These are phyloP conservation scores for Colletotrichum gloeosporioides DNA, from an alignment of 2,329 filamentous ascomycete genomes.

Conservation along the genomic window DNA sequence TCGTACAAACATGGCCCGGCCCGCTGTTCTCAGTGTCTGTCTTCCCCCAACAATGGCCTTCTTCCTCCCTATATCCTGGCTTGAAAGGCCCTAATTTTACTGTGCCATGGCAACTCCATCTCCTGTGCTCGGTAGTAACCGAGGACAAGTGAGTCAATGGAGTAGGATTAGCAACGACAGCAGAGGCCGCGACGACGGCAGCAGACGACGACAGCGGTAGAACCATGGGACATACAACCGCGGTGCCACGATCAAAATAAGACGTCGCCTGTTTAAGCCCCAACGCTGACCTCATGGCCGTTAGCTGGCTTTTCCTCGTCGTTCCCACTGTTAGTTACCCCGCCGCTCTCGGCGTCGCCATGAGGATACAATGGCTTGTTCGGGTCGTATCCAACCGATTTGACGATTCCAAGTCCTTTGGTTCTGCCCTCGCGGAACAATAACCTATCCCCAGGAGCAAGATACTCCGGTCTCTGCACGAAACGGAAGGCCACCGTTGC, in stretches of 20 bases:
- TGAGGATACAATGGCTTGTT: slow-evolving; percentile 43
- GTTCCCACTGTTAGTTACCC: neutral
- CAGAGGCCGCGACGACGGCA: neutral
- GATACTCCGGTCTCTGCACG: slow-evolving; percentile 90
- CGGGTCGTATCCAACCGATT: slow-evolving; percentile 85
- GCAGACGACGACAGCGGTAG: neutral
- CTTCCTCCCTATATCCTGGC: neutral
- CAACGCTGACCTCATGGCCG: slow-evolving; percentile 12
- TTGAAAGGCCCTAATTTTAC: neutral
- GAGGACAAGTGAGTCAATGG: neutral
- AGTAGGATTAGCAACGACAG: neutral
- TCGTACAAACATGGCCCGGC: neutral
- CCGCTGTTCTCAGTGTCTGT: neutral
- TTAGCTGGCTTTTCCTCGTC: slow-evolving; percentile 6
- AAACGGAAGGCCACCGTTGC: slow-evolving; percentile 94
- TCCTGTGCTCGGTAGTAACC: accelerated
- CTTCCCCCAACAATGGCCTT: neutral
- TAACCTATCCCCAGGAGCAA: slow-evolving; percentile 86
- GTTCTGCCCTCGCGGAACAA: slow-evolving; percentile 94
- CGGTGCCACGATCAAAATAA: neutral
- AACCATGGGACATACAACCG: neutral
- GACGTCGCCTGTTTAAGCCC: neutral
- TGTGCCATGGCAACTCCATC: neutral
- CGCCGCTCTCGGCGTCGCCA: neutral
- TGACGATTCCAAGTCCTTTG: slow-evolving; percentile 94